Evolutionary conservation across 163 green algal species (phyloP).

Genomic region (Scenedesmus sp.): DNA sequence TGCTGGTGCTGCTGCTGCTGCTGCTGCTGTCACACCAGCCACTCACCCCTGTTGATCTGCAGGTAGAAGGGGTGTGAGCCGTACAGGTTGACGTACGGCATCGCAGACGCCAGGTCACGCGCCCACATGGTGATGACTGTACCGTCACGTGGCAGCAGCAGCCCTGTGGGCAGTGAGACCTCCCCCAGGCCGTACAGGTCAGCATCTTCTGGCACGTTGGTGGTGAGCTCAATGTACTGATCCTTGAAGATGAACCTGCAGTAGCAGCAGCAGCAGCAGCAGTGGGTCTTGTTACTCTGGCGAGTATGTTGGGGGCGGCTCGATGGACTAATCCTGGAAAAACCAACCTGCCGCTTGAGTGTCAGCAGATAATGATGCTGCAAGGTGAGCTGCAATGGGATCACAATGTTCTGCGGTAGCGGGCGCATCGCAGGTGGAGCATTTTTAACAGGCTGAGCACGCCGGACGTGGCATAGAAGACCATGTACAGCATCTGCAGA

Average conservation of each 20-base stretch:
- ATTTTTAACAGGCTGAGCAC: too few species aligned
- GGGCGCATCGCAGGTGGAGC: too few species aligned
- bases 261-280: not conserved
- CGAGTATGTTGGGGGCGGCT: constrained; percentile 45
- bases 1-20: not conserved
- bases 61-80: constrained; percentile 65
- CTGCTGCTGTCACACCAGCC: not conserved
- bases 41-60: constrained; percentile 49
- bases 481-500: not conserved
- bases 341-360: constrained; percentile 21
- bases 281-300: not conserved
- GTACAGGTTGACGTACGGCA: constrained; percentile 57
- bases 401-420: too few species aligned
- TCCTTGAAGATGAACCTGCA: constrained; percentile 64
- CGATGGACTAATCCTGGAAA: constrained; percentile 65
- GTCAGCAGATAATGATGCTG: too few species aligned
- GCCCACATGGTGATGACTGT: constrained; percentile 57
- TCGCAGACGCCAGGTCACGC: constrained; percentile 30
- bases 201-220: constrained; percentile 43
- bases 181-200: constrained; percentile 64
- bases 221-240: constrained; percentile 64
- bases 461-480: too few species aligned
- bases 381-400: too few species aligned
- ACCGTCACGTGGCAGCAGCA: constrained; percentile 55
- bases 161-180: constrained; percentile 48